Evolutionary conservation across 306 rosid species (phyloP), one percentile per base, ranked within the genome.

Genomic region (Mimosa pudica): DNA sequence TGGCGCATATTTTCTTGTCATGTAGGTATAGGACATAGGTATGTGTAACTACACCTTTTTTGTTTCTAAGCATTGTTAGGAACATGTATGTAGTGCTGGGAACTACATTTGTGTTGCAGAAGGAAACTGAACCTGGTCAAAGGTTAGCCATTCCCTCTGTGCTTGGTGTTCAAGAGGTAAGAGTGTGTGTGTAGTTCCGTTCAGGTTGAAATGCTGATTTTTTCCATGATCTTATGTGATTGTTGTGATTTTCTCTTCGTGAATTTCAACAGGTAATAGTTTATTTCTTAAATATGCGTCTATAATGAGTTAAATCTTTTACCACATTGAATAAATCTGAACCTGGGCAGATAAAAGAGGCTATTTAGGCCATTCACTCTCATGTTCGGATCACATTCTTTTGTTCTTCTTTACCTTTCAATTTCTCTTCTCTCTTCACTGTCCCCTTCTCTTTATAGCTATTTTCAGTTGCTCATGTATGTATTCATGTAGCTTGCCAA

Each of bases 91-190:
- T 95, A 90, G 98, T 91, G 97, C 97, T 91, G 98, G 97, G 98
- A 88, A 95, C 98, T 81, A 92, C 97, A 63, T 95, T 95, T 81
- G 98, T 95, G 80, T 84, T 90, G 79, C 98, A 89, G 82, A 95
- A 95, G 97, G 87, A 89, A 82, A 84, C 91, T 30, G 93, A 83
- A 84, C 90, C 91, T 0, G 93, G 98, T 85, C 97, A 95, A 81
- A 89, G 81, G 71, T 77, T 95, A 79, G 93, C 42, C 42, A 85
- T 95, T 82, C 91, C 98, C 41, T 82, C 89, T 0, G 95, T 86
- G 5, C 79, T 35, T 70, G 85, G 88, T 75, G 85, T 89, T 68
- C 36, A 74, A 85, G 92, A 89, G 90, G 97, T 92, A 77, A 81
- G 58, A 30, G 10, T 58, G 51, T 70, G 62, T 6, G 32, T 7